Percentiles rank a stretch among this genome's conserved stretches.
Evolutionary conservation across 176 grass and related monocot genomes (phyloP).

Genomic region (Rhipidocladum racemiflorum): DNA sequence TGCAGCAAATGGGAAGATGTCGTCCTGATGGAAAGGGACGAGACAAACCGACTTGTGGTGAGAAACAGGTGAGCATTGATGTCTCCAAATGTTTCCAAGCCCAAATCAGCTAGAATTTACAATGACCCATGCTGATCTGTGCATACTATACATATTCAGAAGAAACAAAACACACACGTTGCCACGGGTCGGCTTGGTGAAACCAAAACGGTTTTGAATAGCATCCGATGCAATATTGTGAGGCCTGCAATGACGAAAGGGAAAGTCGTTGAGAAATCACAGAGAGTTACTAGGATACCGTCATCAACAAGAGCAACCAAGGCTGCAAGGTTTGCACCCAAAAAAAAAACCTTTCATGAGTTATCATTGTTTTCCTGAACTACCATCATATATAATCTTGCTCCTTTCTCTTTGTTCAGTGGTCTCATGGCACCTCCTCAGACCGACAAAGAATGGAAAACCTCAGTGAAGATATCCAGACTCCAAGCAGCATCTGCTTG

Average conservation of each 20-base stretch:
- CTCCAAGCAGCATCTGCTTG: background rate
- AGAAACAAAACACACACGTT: slow-evolving; percentile 13
- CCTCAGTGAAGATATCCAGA: slow-evolving; percentile 18
- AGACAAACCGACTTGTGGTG: slow-evolving; percentile 18
- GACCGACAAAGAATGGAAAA: slow-evolving; percentile 28
- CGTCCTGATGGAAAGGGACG: slow-evolving; percentile 29
- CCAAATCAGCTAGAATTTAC: background rate
- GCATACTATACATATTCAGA: slow-evolving; percentile 16
- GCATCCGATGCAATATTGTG: background rate
- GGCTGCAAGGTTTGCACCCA: slow-evolving; percentile 23
- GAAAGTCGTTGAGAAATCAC: slow-evolving; percentile 1
- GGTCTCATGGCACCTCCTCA: background rate
- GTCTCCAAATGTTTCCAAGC: background rate
- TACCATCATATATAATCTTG: background rate
- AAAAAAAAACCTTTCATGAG: background rate
- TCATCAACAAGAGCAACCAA: slow-evolving; percentile 30
- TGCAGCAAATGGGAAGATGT: slow-evolving; percentile 34
- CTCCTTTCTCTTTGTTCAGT: background rate
- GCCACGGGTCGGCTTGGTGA: slow-evolving; percentile 1
- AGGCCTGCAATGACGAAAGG: slow-evolving; percentile 18
- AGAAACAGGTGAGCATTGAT: slow-evolving; percentile 38
- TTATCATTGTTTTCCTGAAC: background rate
- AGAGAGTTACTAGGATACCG: background rate
- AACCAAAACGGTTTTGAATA: slow-evolving; percentile 23
- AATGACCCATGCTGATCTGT: slow-evolving; percentile 5